Base-by-base conservation (phyloP, 2,329 filamentous ascomycete genomes). In the Fusarium odoratissimum region DNA sequence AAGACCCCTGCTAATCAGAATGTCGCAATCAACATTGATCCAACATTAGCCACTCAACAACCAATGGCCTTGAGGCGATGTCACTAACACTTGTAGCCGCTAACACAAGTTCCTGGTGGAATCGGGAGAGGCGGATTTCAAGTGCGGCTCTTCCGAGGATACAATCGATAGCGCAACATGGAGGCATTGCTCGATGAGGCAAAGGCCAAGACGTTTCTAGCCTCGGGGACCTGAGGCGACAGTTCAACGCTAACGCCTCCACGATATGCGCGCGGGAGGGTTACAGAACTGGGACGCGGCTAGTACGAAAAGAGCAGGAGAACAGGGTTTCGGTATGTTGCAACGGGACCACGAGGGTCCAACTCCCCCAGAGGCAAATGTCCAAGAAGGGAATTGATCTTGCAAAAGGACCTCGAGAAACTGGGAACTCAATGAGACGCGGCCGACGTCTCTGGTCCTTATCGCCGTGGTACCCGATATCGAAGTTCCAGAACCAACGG, bases 1-100 rank as follows among this genome's bases (percentile, higher is more conserved):
- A 23, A 28, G 37, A 38, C 49, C 64, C 64, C 21, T 44, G 65
- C 49, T 38, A 69, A 35, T 14, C 40, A 48, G 28, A 48, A 69
- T 69, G 65, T 52, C 66, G 66, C 65, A 64, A 69, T 69, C 65
- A 35, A 48, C 48, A 55, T 9, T 12, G 17, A 17, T 30, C 30
- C 57, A 30, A 28, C 54, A 48, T 14, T 19, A 8, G 19, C 35
- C 37, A 65, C 23, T 16, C 12, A 9, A 10, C 7, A 6, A 4
- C 65, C 64, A 68, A 68, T 68, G 5, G 35, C 48, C 33, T 10
- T 8, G 25, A 12, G 12, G 13, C 42, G 23, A 49, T 55, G 28
- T 49, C 31, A 63, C 38, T 28, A 35, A 28, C 52, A 30, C 37
- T 28, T 23, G 10, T 13, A 31, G 49, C 6, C 57, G 23, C 55